These are phyloP conservation scores for Flaveria ramosissima DNA, from an alignment of 129 eudicot species.

Conservation along the genomic window DNA sequence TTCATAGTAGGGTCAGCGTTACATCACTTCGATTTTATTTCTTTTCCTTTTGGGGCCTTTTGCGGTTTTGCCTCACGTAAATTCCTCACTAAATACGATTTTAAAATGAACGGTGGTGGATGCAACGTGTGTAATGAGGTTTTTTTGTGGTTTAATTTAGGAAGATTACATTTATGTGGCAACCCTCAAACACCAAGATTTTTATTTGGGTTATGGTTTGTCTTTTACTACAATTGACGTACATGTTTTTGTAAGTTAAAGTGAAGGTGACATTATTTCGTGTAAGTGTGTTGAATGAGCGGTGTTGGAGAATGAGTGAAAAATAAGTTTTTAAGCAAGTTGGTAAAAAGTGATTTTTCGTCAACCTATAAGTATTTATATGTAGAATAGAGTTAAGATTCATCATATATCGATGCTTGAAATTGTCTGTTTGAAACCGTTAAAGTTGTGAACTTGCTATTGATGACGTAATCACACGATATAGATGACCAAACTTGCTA, in stretches of 20 bases:
- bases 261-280: neutral
- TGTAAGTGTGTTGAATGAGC: neutral
- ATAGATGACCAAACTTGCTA: too few species aligned
- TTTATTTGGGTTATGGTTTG: neutral
- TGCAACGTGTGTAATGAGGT: slow-evolving; percentile 30
- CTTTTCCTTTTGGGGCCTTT: neutral
- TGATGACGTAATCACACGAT: too few species aligned
- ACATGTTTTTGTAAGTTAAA: neutral
- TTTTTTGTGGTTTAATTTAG: neutral
- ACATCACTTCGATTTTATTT: neutral
- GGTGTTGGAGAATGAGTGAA: too few species aligned
- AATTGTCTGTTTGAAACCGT: too few species aligned
- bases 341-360: too few species aligned
- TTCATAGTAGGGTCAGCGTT: neutral
- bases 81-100: neutral
- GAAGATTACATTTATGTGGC: slow-evolving; percentile 19
- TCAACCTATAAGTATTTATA: too few species aligned
- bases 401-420: too few species aligned
- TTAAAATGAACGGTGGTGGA: slow-evolving; percentile 3
- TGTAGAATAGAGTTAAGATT: too few species aligned
- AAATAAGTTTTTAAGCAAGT: too few species aligned
- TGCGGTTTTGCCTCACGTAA: neutral
- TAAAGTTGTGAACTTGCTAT: too few species aligned
- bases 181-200: slow-evolving; percentile 10
- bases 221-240: neutral